Evolutionary conservation across 2,329 filamentous ascomycete genomes (phyloP).

Genomic region (Trichophaea hybrida): DNA sequence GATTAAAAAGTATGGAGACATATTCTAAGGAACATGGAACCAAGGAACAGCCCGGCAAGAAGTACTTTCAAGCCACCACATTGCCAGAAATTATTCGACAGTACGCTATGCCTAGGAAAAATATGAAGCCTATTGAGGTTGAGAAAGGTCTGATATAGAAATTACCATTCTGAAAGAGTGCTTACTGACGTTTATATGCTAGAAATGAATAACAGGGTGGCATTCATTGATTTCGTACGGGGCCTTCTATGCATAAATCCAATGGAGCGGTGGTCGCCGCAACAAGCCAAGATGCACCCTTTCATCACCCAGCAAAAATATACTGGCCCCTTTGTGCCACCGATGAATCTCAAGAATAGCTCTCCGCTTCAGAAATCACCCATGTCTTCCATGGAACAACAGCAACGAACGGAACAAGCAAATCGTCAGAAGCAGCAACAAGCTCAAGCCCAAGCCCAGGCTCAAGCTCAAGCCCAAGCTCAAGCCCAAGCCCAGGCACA

Average conservation of each 20-base stretch:
- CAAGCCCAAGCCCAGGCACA: constrained; percentile 43
- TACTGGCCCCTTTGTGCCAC: constrained; percentile 87
- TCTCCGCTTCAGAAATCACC: constrained; percentile 42
- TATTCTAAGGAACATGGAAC: constrained; percentile 90
- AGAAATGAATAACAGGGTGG: constrained; percentile 98
- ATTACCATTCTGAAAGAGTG: background rate
- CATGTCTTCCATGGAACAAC: constrained; percentile 45
- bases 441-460: constrained; percentile 85
- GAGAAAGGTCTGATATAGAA: constrained; percentile 59
- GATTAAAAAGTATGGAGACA: constrained; percentile 93
- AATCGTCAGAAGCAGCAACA: constrained; percentile 43
- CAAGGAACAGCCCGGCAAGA: constrained; percentile 98
- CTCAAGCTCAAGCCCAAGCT: constrained; percentile 52
- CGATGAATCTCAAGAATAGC: constrained; percentile 87
- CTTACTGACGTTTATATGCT: constrained; percentile 11
- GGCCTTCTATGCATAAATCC: constrained; percentile 89
- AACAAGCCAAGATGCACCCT: constrained; percentile 91
- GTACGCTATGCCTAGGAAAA: constrained; percentile 96
- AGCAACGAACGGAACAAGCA: constrained; percentile 32
- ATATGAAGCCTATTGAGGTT: constrained; percentile 95
- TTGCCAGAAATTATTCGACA: constrained; percentile 94
- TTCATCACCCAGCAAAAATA: constrained; percentile 99
- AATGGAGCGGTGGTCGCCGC: constrained; percentile 90
- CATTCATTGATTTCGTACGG: constrained; percentile 95
- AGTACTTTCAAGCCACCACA: constrained; percentile 92